phyloP scores from a whole-genome alignment of 2,329 filamentous ascomycete species.

The Elsinoe perseae region DNA sequence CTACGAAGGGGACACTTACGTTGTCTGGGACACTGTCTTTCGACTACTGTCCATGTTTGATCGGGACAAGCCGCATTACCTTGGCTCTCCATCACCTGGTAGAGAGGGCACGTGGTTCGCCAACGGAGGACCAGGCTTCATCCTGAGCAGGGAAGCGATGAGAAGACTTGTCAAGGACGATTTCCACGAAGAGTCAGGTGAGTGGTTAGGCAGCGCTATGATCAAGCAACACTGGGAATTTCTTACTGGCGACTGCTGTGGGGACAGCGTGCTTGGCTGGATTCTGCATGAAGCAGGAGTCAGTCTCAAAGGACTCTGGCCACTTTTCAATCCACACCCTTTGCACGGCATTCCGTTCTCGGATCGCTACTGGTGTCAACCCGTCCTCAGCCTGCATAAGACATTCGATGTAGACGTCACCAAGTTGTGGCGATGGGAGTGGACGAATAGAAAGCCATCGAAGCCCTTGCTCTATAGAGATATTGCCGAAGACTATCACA shows the following conservation, averaged over 20 bases:
- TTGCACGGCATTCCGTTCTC: conserved; percentile 44
- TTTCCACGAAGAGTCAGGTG: conserved; percentile 27
- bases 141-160: conserved; percentile 41
- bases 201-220: conserved; percentile 34
- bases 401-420: conserved; percentile 42
- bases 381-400: conserved; percentile 45
- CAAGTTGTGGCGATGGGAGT: conserved; percentile 43
- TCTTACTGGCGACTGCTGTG: conserved; percentile 43
- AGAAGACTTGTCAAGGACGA: conserved; percentile 33
- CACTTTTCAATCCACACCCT: conserved; percentile 44
- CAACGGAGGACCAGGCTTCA: conserved; percentile 44
- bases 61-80: conserved; percentile 36
- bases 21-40: conserved; percentile 37
- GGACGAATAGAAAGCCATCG: conserved; percentile 27
- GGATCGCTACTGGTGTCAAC: conserved; percentile 45
- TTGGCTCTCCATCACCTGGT: conserved; percentile 43
- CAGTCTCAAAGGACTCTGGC: conserved; percentile 41
- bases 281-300: conserved; percentile 38
- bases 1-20: conserved; percentile 46
- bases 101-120: conserved; percentile 36
- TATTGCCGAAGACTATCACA: conserved; percentile 26
- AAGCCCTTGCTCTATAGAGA: conserved; percentile 26
- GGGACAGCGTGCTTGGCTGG: conserved; percentile 44
- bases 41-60: conserved; percentile 42
- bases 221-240: conserved; percentile 32